Percentiles rank a stretch among this genome's conserved stretches.
phyloP scores from a whole-genome alignment of 1,284 basidiomycete species.

The Boletellus dicymbophilus region DNA sequence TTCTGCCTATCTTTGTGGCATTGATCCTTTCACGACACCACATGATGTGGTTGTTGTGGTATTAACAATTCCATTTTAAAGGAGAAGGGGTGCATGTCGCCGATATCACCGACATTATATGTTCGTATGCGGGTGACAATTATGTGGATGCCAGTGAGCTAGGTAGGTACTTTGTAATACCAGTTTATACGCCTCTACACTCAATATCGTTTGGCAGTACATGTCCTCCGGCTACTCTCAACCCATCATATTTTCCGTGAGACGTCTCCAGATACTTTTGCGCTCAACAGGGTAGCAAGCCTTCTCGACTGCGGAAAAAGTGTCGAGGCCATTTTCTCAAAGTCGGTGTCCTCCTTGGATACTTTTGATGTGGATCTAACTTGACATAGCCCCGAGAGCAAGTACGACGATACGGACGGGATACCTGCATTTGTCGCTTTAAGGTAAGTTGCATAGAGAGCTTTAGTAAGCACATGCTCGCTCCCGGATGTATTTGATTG shows the following conservation, averaged over 20 bases:
- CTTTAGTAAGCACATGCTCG: conserved; percentile 1
- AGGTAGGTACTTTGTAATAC: conserved; percentile 7
- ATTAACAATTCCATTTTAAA: not conserved
- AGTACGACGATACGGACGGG: conserved; percentile 63
- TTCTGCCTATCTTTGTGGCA: not conserved
- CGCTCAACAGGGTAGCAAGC: conserved; percentile 65
- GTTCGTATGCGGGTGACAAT: conserved; percentile 14
- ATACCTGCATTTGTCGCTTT: conserved; percentile 67
- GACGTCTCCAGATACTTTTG: conserved; percentile 64
- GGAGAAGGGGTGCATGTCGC: conserved; percentile 57
- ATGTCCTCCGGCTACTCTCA: conserved; percentile 60
- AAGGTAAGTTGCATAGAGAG: conserved; percentile 45
- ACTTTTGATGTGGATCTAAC: conserved; percentile 3
- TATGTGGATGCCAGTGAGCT: conserved; percentile 24
- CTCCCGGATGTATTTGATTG: not conserved
- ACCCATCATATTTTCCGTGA: conserved; percentile 72
- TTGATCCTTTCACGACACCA: not conserved
- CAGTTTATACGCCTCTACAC: not conserved
- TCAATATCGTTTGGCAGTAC: conserved; percentile 15
- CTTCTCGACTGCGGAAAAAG: conserved; percentile 66
- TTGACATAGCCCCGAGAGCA: conserved; percentile 47
- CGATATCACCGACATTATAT: conserved; percentile 55
- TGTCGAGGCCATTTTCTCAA: conserved; percentile 34
- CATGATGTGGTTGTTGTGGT: not conserved
- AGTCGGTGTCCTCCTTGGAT: conserved; percentile 21